Evolutionary conservation across 2,329 filamentous ascomycete species (phyloP), one percentile per base, ranked within the genome.

Genomic region (Stromatinia cepivora): DNA sequence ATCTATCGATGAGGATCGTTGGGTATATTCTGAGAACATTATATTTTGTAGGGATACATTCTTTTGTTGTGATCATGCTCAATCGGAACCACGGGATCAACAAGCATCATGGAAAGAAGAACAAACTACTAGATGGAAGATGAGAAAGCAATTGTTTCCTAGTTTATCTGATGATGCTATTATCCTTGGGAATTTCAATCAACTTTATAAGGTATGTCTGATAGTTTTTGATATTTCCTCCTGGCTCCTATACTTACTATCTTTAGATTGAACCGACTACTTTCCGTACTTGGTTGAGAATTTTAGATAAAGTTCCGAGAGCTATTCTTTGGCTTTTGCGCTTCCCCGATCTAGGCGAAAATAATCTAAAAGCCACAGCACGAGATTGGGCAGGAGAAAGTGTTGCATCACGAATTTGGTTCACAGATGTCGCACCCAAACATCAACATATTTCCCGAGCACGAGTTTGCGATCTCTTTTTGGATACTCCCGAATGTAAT

Each of bases 401-500:
- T 75, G 93, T 97, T 17, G 94, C 94, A 6, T 89, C 86, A 54
- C 91, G 95, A 50, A 90, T 99, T 73, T 86, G 95, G 57, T 99
- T 99, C 78, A 99, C 95, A 8, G 95, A 99, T 78, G 95, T 99
- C 17, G 95, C 95, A 0, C 93, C 94, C 5, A 99, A 99, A 79
- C 91, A 92, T 74, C 88, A 94, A 73, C 95, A 99, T 79, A 99
- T 99, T 73, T 90, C 92, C 9, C 90, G 95, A 46, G 95, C 95
- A 8, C 88, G 94, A 31, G 88, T 99, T 39, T 94, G 94, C 78
- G 95, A 99, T 80, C 83, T 99, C 9, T 98, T 99, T 78, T 87
- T 99, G 20, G 95, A 99, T 80, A 99, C 95, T 0, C 94, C 95
- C 1, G 95, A 99, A 80, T 99, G 95, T 81, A 99, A 99, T 77